phyloP scores from a whole-genome alignment of 352 stramenopile genomes.

The Pythium dissotocum region DNA sequence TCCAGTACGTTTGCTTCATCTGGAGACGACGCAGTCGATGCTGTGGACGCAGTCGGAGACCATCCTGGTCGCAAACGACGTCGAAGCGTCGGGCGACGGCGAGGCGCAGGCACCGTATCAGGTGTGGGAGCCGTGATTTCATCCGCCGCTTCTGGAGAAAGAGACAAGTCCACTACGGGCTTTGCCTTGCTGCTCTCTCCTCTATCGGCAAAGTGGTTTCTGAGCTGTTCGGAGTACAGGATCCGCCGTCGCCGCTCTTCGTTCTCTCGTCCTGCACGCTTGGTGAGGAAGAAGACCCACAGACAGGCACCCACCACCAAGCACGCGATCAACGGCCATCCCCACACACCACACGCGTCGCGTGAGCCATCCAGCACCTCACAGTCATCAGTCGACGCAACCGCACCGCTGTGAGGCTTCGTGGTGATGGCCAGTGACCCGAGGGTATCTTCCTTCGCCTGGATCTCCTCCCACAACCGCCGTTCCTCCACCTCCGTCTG shows the following conservation, averaged over 20 bases:
- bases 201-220: not conserved
- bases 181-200: not conserved
- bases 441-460: not conserved
- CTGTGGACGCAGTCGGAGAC: constrained; percentile 20
- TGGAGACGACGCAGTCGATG: constrained; percentile 12
- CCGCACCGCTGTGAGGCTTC: not conserved
- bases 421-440: not conserved
- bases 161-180: not conserved
- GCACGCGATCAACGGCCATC: constrained; percentile 6
- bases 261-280: not conserved
- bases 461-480: not conserved
- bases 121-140: not conserved
- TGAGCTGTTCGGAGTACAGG: constrained; percentile 16
- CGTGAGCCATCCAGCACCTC: no score
- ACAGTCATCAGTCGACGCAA: not conserved
- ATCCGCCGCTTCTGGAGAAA: not conserved
- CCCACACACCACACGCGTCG: not conserved
- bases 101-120: not conserved
- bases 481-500: not conserved
- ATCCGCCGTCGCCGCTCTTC: constrained; percentile 6
- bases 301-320: constrained; percentile 10
- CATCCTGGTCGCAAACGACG: constrained; percentile 11
- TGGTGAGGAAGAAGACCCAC: not conserved
- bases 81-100: constrained; percentile 3
- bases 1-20: not conserved